Base-by-base conservation (phyloP, 768 basidiomycete genomes). In the Lactarius hatsudake region DNA sequence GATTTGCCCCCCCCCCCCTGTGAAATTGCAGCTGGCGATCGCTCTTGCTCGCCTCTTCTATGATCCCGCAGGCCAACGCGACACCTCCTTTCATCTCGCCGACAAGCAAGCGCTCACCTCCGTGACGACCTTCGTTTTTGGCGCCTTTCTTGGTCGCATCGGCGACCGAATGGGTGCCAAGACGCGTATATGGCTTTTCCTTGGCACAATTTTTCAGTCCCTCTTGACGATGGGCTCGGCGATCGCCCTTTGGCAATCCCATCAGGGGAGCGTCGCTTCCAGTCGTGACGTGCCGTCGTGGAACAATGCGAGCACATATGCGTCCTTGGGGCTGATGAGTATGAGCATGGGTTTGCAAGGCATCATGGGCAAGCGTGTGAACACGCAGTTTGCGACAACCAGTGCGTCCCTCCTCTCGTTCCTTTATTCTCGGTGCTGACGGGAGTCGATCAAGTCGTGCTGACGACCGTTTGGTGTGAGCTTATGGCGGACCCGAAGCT, bases 391-490 rank as follows among this genome's bases (percentile, higher is more conserved):
- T 74, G 86, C 88, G 18, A 90, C 88, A 0, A 90, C 88, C 23
- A 87, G 89, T 89, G 53, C 73, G 85, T 43, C 38, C 32, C 36
- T 2, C 17, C 45, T 58, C 30, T 20, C 15, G 55, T 43, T 34
- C 26, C 15, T 40, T 51, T 23, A 54, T 36, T 48, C 57, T 51
- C 28, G 36, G 26, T 6, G 30, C 55, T 61, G 36, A 43, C 61
- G n/a, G 48, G 36, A 63, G 23, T 26, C 74, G 38, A 17, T 26
- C 5, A 59, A 87, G 91, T 93, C 69, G 91, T 94, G 54, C 81
- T 95, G 12, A 95, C 93, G 18, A 91, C 90, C 20, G 84, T 93
- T 64, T 95, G 92, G 92, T 91, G 93, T 71, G 93, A 95, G 72
- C 84, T 95, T 58, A 83, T 91, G 82, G 87, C 87, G 59, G 91